phyloP scores from a whole-genome alignment of 495 filamentous ascomycete genomes.

The Zalerion maritima region DNA sequence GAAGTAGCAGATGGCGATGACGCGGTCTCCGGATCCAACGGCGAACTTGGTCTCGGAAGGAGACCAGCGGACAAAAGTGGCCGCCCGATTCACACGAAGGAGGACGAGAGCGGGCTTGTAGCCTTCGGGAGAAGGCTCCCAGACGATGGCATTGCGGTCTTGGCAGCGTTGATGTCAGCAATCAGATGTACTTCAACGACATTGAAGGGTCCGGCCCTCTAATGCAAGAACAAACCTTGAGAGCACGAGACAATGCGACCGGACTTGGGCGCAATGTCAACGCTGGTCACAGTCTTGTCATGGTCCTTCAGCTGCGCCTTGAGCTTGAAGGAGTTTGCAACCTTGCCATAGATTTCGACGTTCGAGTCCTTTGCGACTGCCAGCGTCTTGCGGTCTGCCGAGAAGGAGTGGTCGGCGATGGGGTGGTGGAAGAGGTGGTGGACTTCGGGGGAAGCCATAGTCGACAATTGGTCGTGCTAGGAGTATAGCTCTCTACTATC shows the following conservation, averaged over 20 bases:
- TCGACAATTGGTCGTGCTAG: slow-evolving; percentile 46
- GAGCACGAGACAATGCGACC: slow-evolving; percentile 96
- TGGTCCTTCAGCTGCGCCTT: slow-evolving; percentile 90
- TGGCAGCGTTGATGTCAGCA: slow-evolving; percentile 8
- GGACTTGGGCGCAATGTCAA: slow-evolving; percentile 82
- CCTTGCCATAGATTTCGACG: slow-evolving; percentile 73
- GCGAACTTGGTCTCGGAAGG: slow-evolving; percentile 95
- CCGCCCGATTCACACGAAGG: slow-evolving; percentile 90
- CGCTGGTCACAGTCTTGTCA: slow-evolving; percentile 89
- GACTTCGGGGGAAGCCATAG: slow-evolving; percentile 75
- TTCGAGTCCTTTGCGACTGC: slow-evolving; percentile 83
- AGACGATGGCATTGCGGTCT: slow-evolving; percentile 97
- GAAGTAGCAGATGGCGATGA: slow-evolving; percentile 97
- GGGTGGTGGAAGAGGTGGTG: slow-evolving; percentile 95
- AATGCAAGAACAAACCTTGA: slow-evolving; percentile 45
- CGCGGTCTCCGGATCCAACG: slow-evolving; percentile 85
- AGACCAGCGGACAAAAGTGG: slow-evolving; percentile 95
- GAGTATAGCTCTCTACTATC: slow-evolving; percentile 99
- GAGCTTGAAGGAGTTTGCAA: slow-evolving; percentile 63
- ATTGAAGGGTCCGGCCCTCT: neutral
- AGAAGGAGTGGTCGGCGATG: slow-evolving; percentile 97
- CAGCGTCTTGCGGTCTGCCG: slow-evolving; percentile 72
- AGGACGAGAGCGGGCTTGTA: slow-evolving; percentile 97
- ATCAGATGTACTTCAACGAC: neutral
- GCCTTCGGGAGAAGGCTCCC: slow-evolving; percentile 78